These are phyloP conservation scores for Pichia membranifaciens DNA, from an alignment of 805 yeast species.

Conservation along the genomic window DNA sequence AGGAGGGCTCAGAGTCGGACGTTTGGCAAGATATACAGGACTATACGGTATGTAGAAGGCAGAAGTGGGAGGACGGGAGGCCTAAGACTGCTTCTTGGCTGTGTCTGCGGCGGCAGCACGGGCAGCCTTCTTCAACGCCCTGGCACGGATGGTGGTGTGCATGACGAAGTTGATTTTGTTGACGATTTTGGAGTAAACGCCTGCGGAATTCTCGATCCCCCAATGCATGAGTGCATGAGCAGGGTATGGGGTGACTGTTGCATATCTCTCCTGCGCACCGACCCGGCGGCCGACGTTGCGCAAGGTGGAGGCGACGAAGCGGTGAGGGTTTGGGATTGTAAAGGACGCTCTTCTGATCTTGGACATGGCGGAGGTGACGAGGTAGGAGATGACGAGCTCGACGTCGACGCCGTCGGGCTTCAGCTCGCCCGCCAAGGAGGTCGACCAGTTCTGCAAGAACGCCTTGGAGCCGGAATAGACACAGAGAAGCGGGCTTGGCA, in stretches of 20 bases:
- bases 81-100: conserved; percentile 10
- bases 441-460: conserved; percentile 89
- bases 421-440: conserved; percentile 83
- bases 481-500: conserved; percentile 89
- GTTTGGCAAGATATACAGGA: too few species aligned
- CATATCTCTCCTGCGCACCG: conserved; percentile 90
- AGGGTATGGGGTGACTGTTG: conserved; percentile 88
- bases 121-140: conserved; percentile 77
- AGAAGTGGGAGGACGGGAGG: too few species aligned
- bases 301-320: conserved; percentile 71
- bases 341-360: conserved; percentile 74
- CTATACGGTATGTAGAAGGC: too few species aligned
- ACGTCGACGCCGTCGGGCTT: conserved; percentile 68
- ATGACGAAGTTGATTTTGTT: conserved; percentile 61
- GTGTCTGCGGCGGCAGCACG: conserved; percentile 29
- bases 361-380: conserved; percentile 94
- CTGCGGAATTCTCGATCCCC: conserved; percentile 69
- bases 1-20: too few species aligned
- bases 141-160: conserved; percentile 73
- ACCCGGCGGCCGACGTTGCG: conserved; percentile 70
- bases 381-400: conserved; percentile 75
- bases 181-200: conserved; percentile 70
- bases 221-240: conserved; percentile 90
- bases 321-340: conserved; percentile 74
- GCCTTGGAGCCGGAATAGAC: conserved; percentile 96